Conservation (phyloP, 129 eudicot genomes). For the Mikania micrantha region DNA sequence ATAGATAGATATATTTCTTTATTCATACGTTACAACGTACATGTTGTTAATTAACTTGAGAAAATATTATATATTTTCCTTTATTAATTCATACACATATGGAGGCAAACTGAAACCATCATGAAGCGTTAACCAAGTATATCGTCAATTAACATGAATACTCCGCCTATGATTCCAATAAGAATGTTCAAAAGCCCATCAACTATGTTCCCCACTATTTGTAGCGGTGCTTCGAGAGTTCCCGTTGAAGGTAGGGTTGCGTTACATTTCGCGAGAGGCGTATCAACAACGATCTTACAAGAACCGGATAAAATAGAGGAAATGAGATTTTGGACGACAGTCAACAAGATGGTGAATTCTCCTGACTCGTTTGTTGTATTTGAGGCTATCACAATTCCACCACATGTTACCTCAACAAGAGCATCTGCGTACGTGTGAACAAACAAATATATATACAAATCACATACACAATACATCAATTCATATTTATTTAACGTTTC, state of each 20-base stretch:
- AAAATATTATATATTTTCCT: too few relatives aligned
- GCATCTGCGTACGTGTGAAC: constrained; percentile 16
- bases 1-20: too few relatives aligned
- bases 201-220: background rate
- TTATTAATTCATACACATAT: too few relatives aligned
- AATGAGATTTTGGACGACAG: background rate
- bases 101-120: too few relatives aligned
- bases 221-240: too few relatives aligned
- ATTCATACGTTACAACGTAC: too few relatives aligned
- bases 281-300: constrained; percentile 12
- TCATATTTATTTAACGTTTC: too few relatives aligned
- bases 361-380: constrained; percentile 4
- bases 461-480: too few relatives aligned
- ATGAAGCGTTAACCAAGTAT: too few relatives aligned
- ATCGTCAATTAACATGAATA: too few relatives aligned
- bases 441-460: background rate
- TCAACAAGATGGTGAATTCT: background rate
- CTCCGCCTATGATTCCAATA: too few relatives aligned
- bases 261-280: constrained; percentile 24
- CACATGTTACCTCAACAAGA: constrained; percentile 19
- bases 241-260: constrained; percentile 4
- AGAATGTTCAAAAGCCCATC: background rate
- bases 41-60: too few relatives aligned
- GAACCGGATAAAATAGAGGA: background rate
- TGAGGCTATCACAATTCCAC: constrained; percentile 17